These are phyloP conservation scores for Macadamia integrifolia DNA, from an alignment of 164 flowering plant genomes.

Conservation along the genomic window DNA sequence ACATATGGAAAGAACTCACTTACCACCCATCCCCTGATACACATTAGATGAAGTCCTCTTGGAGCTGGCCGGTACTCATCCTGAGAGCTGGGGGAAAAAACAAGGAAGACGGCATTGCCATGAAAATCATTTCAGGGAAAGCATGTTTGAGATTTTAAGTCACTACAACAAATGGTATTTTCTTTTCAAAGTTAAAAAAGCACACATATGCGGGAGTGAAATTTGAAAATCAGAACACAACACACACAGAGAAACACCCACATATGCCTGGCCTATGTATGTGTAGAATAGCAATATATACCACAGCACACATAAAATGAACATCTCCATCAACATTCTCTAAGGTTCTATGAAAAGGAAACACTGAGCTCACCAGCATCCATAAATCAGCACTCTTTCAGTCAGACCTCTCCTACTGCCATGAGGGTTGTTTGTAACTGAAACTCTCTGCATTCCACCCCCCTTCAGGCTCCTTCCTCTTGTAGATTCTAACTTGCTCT, in stretches of 20 bases:
- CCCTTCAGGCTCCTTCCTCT: constrained; percentile 56
- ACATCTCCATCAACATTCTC: constrained; percentile 10
- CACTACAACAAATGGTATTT: not conserved
- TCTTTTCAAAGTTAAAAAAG: not conserved
- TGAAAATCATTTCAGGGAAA: constrained; percentile 5
- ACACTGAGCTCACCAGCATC: constrained; percentile 23
- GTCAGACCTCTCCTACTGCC: constrained; percentile 36
- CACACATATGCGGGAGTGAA: not conserved
- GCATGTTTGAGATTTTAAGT: not conserved
- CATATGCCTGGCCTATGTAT: constrained; percentile 2
- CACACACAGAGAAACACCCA: not conserved
- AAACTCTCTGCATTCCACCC: constrained; percentile 51
- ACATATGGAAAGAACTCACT: constrained; percentile 27
- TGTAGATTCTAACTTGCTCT: constrained; percentile 58
- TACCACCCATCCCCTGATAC: constrained; percentile 30
- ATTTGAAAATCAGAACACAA: not conserved
- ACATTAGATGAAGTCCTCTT: constrained; percentile 11
- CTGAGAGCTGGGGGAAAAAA: constrained; percentile 12
- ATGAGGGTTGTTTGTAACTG: constrained; percentile 47
- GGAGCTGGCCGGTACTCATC: constrained; percentile 13
- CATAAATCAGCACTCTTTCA: constrained; percentile 10
- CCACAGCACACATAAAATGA: not conserved
- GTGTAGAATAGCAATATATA: not conserved
- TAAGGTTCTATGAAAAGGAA: constrained; percentile 7
- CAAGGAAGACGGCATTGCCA: not conserved